Base-by-base conservation (phyloP, 768 basidiomycete genomes). In the Boletus rufocinnamomeus region DNA sequence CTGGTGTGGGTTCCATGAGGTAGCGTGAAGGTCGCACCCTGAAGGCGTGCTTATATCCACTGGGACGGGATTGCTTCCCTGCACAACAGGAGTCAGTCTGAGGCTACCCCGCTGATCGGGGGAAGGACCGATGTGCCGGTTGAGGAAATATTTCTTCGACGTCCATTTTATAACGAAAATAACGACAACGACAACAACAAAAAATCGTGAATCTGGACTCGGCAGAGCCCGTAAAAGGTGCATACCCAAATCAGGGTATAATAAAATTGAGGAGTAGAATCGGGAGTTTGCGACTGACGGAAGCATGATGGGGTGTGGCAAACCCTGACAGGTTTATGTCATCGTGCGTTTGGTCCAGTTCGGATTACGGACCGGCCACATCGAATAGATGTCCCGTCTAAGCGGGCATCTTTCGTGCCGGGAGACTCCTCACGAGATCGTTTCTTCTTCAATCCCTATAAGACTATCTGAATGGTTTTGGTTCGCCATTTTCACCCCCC, bases 1-100 rank as follows among this genome's bases (percentile, higher is more conserved):
- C 62, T 28, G 86, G 84, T 40, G 84, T 78, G 58, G 79, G 76
- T 67, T 84, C 81, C 84, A 86, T 86, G 62, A 62, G 45, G 60
- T 21, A 45, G 50, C 3, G 56, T 28, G 37, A 27, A 51, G 19
- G 40, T 57, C 53, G 55, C 50, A 56, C 58, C 34, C 25, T 30
- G 44, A 43, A 48, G 51, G 58, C 54, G 62, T 60, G 51, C 67
- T 66, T 70, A 63, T 59, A 72, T 71, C 52, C 62, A 50, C 40
- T 47, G 38, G 50, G 27, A 46, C 41, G 37, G 44, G 47, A 25
- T 21, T 38, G 50, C 45, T 51, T 46, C 25, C 51, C 57, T 46
- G 48, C 44, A 52, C 34, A 21, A 44, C 50, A 34, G 40, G 48
- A 21, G 48, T 25, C 58, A 34, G 54, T 43, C 32, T 63, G 63